A percentile compares a stretch with the other conserved stretches of the same genome.
Evolutionary conservation across 495 filamentous ascomycete genomes (phyloP).

Genomic region (Neurospora sp.): DNA sequence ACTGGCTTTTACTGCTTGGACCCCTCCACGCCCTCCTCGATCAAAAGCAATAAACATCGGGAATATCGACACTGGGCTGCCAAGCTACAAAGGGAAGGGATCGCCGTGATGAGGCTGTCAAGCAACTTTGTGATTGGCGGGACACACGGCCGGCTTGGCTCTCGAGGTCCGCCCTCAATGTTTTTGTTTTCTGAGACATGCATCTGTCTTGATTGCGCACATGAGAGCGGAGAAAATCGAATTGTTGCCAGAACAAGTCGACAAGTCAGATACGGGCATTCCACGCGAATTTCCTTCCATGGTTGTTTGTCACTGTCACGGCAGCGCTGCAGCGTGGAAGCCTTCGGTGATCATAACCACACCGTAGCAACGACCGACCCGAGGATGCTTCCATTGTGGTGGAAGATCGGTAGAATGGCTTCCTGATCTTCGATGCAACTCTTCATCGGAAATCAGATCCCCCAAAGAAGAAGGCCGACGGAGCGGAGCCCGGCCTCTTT

Average conservation of each 20-base stretch:
- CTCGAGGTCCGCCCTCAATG: not conserved
- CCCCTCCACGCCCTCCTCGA: not conserved
- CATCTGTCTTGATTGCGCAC: not conserved
- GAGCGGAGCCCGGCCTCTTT: not conserved
- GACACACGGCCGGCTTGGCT: not conserved
- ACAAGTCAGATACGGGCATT: not conserved
- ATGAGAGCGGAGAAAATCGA: not conserved
- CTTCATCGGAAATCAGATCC: not conserved
- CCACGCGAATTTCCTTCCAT: not conserved
- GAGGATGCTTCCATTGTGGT: not conserved
- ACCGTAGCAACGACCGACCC: not conserved
- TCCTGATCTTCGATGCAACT: not conserved
- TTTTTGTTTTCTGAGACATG: not conserved
- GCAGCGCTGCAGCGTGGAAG: not conserved
- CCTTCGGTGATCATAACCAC: not conserved
- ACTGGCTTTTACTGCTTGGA: conserved; percentile 1
- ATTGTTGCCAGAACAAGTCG: not conserved
- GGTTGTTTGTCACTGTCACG: not conserved
- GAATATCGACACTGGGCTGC: conserved; percentile 1
- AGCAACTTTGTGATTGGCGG: not conserved
- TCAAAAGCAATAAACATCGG: not conserved
- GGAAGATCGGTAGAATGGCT: not conserved
- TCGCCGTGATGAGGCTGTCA: conserved; percentile 1
- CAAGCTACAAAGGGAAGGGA: not conserved
- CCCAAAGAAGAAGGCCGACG: not conserved